Base-by-base conservation (phyloP, 176 grass and related monocot genomes). In the Areca catechu region DNA sequence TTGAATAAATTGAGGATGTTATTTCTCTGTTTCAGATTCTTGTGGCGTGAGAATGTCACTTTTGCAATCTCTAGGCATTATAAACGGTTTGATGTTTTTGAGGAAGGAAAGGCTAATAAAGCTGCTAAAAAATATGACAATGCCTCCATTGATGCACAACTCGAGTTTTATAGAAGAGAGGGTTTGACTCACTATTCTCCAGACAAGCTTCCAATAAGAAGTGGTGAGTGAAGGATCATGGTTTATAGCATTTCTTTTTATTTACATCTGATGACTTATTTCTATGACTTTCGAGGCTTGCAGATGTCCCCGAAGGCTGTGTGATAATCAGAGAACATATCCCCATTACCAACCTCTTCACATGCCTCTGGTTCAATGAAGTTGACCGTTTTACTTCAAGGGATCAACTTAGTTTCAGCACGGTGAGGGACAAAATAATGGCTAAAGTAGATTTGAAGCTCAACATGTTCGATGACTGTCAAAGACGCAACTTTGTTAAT, bases 21-120 rank as follows among this genome's bases (percentile, higher is more conserved):
- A 51, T 50, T 71, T 28, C 51, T 72, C 29, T 74, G 9, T 57
- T 64, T 62, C 79, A 98, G 94, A 83, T 93, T 93, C 82, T 82
- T 98, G 62, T 98, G 94, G 94, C 79, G 94, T 74, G 85, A 75
- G 68, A 89, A 89, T 71, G 57, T 77, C 48, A 98, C 73, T 59
- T 79, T 98, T 16, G 88, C 94, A 60, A 98, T 98, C 69, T 98
- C 94, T 5, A 85, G 94, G 64, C 94, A 98, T 64, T 98, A 98
- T 76, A 89, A 73, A 57, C 88, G 94, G 58, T 98, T 98, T 63
- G 94, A 98, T 68, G 84, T 98, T 58, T 98, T 89, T 76, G 94
- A 98, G 58, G 94, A 98, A 75, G 88, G 84, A 54, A 88, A 93
- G 76, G 94, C 94, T 20, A 98, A 98, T 73, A 98, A 89, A 68